A percentile compares a stretch with the other conserved stretches of the same genome.
phyloP scores from a whole-genome alignment of 345 rosid genomes.

The Trapa bicornis region DNA sequence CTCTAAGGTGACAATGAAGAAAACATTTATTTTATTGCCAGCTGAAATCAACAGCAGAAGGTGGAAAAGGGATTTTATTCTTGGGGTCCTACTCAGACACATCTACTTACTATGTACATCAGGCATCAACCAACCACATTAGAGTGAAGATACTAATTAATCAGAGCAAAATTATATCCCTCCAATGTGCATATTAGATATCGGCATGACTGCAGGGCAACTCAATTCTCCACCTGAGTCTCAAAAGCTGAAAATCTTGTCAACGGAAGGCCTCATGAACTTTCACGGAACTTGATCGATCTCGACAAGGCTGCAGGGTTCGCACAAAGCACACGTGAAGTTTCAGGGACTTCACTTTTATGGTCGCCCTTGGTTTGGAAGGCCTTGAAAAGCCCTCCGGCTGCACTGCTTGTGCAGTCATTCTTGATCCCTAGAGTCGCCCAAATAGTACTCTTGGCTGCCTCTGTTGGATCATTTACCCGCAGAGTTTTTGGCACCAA shows the following conservation, averaged over 20 bases:
- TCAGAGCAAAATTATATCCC: not conserved
- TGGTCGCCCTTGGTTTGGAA: conserved; percentile 39
- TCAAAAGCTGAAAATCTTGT: not conserved
- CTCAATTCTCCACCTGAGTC: not conserved
- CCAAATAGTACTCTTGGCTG: conserved; percentile 77
- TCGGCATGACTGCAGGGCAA: not conserved
- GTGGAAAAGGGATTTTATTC: not conserved
- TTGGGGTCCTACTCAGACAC: not conserved
- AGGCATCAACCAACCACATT: not conserved
- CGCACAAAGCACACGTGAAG: conserved; percentile 37
- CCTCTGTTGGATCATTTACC: conserved; percentile 56
- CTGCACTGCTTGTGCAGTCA: conserved; percentile 29
- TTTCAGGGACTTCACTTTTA: conserved; percentile 27
- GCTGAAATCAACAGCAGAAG: not conserved
- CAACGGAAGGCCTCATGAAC: conserved; percentile 5
- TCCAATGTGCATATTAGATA: not conserved
- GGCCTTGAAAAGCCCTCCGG: conserved; percentile 48
- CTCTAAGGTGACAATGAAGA: not conserved
- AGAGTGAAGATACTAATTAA: not conserved
- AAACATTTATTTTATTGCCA: not conserved
- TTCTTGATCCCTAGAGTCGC: conserved; percentile 52
- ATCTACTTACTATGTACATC: not conserved
- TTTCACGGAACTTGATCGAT: conserved; percentile 64
- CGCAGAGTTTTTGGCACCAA: conserved; percentile 64
- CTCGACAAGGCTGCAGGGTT: conserved; percentile 90